Evolutionary conservation across 495 filamentous ascomycete genomes (phyloP), one percentile per base, ranked within the genome.

Genomic region (Neurospora pannonica): DNA sequence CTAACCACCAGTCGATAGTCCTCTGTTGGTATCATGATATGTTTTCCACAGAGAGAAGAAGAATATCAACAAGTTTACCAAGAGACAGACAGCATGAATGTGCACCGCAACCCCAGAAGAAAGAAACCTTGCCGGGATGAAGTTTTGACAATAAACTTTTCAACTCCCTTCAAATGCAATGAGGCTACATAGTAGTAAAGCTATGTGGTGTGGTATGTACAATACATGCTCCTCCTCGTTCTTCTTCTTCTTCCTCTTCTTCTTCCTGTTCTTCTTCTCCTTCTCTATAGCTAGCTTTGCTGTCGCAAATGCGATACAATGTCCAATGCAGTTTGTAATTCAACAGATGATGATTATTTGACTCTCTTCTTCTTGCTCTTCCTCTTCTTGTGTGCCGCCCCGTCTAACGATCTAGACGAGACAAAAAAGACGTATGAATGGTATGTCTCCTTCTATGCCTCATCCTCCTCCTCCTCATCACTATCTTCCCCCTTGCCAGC

Each of bases 401-500:
- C 38, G 38, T 39, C 38, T 4, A 15, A 39, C 3, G 38, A 39
- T 13, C 38, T 39, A 39, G 38, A 38, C 38, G 11, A 38, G 38
- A 38, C 38, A 11, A 11, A 10, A 11, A 9, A 38, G 38, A 38
- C 38, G 38, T 24, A 48, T 21, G n/a, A 9, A 46, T 21, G n/a
- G n/a, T 24, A 15, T 15, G 38, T 15, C 42, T 43, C 3, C 43
- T 2, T 39, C n/a, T 72, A 21, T 1, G 13, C 46, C 31, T 28
- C 24, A 19, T 67, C 42, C 24, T 48, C 71, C 9, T 38, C 21
- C 21, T 10, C 24, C 13, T 71, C 21, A 42, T 72, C 46, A 70
- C 37, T 78, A 34, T 75, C 77, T 36, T 77, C 74, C 38, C 75
- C 72, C 19, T 72, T 73, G n/a, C n/a, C n/a, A 17, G 34, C 72